A percentile compares a stretch with the other conserved stretches of the same genome.
Evolutionary conservation across 768 basidiomycete genomes (phyloP).

Genomic region (Coprinellus aureogranulatus): DNA sequence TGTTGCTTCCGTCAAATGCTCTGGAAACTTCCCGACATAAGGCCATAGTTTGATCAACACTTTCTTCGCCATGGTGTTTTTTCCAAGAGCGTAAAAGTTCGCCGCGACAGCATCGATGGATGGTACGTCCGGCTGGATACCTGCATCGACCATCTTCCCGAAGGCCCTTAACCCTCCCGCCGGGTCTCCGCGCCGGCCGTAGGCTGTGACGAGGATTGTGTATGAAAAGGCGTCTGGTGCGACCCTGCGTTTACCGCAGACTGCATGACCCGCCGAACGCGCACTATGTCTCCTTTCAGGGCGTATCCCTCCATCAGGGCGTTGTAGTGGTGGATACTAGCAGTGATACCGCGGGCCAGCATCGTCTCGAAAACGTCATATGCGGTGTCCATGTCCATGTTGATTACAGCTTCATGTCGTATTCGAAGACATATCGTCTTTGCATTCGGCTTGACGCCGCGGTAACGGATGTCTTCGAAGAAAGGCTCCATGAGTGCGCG

Average conservation of each 20-base stretch:
- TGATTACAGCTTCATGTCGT: constrained; percentile 54
- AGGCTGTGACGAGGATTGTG: constrained; percentile 73
- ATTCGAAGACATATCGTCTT: constrained; percentile 63
- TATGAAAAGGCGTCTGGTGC: constrained; percentile 66
- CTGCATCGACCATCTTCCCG: constrained; percentile 57
- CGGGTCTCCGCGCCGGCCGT: constrained; percentile 60
- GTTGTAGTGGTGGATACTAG: constrained; percentile 69
- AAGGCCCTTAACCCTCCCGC: constrained; percentile 54
- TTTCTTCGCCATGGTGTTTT: constrained; percentile 46
- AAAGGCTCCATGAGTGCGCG: constrained; percentile 37
- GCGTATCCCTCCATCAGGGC: constrained; percentile 77
- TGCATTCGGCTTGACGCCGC: constrained; percentile 53
- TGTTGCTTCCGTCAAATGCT: constrained; percentile 30
- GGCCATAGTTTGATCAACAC: constrained; percentile 65
- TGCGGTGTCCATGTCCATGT: constrained; percentile 50
- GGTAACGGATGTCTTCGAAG: constrained; percentile 43
- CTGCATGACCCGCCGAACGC: constrained; percentile 55
- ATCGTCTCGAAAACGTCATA: constrained; percentile 55
- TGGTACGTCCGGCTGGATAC: constrained; percentile 66
- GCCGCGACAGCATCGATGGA: constrained; percentile 69
- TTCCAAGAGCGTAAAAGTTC: constrained; percentile 61
- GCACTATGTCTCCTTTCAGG: constrained; percentile 53
- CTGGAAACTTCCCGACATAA: constrained; percentile 60
- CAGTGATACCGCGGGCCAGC: constrained; percentile 65
- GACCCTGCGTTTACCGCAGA: constrained; percentile 46